A percentile compares a stretch with the other conserved stretches of the same genome.
Evolutionary conservation across 2,329 filamentous ascomycete species (phyloP).

Genomic region (Epichloe scottii): DNA sequence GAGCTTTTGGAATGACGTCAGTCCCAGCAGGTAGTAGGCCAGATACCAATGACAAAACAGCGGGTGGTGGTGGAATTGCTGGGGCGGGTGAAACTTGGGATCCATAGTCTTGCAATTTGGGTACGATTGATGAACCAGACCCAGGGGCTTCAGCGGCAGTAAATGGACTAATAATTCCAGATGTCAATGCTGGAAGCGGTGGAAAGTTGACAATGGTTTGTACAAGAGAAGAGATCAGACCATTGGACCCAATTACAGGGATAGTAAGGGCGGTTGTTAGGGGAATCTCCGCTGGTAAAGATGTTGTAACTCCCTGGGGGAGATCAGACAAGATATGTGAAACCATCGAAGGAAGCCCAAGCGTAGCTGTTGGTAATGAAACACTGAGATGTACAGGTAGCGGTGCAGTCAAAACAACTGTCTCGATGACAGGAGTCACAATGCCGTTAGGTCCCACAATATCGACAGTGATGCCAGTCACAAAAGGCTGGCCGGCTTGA

Average conservation of each 20-base stretch:
- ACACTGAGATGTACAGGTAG: background rate
- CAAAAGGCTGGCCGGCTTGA: constrained; percentile 10
- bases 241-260: constrained; percentile 19
- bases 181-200: constrained; percentile 6
- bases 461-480: constrained; percentile 19
- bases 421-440: constrained; percentile 17
- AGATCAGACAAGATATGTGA: constrained; percentile 10
- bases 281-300: constrained; percentile 6
- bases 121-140: constrained; percentile 8
- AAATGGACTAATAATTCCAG: constrained; percentile 7
- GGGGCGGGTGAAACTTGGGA: constrained; percentile 2
- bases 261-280: constrained; percentile 19
- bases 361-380: constrained; percentile 7
- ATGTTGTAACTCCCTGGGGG: constrained; percentile 10
- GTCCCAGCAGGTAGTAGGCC: constrained; percentile 10
- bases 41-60: constrained; percentile 12
- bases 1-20: constrained; percentile 12
- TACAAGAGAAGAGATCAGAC: constrained; percentile 18
- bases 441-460: constrained; percentile 20
- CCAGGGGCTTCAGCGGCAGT: constrained; percentile 7
- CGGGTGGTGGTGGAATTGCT: constrained; percentile 6
- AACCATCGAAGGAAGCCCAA: constrained; percentile 10
- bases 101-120: constrained; percentile 17
- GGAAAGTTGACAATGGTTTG: constrained; percentile 20
- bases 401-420: constrained; percentile 12